These are phyloP conservation scores for Fusarium citri DNA, from an alignment of 2,329 filamentous ascomycete species.

Conservation along the genomic window DNA sequence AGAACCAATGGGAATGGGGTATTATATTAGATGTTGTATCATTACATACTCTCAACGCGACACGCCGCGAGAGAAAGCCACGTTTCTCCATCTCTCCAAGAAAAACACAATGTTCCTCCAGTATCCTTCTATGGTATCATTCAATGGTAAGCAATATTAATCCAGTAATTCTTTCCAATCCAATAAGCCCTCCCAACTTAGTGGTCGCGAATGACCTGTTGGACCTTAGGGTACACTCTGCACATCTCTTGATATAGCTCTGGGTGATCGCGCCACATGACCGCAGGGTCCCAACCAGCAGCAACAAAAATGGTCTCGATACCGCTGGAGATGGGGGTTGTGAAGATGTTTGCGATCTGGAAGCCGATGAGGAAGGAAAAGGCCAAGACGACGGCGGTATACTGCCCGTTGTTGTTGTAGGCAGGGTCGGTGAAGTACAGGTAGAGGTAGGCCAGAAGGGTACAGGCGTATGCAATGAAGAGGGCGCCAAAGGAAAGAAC, in stretches of 20 bases:
- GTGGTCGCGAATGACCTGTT: slow-evolving; percentile 72
- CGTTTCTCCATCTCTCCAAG: background rate
- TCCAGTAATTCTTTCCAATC: background rate
- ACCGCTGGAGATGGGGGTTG: slow-evolving; percentile 88
- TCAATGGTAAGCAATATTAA: background rate
- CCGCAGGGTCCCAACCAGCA: slow-evolving; percentile 74
- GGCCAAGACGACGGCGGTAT: slow-evolving; percentile 82
- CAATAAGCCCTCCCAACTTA: background rate
- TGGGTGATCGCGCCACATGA: slow-evolving; percentile 82
- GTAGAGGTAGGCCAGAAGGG: slow-evolving; percentile 88
- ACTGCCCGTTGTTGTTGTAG: slow-evolving; percentile 77
- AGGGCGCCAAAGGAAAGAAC: slow-evolving; percentile 81
- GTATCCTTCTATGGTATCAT: slow-evolving; percentile 31
- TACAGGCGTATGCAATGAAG: slow-evolving; percentile 86
- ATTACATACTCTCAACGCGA: background rate
- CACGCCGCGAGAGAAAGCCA: background rate
- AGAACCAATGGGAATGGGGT: background rate
- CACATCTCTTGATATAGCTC: slow-evolving; percentile 86
- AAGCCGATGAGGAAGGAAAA: slow-evolving; percentile 91
- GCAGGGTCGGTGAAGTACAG: slow-evolving; percentile 81
- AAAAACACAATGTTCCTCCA: background rate
- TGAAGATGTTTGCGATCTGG: slow-evolving; percentile 90
- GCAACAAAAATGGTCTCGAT: slow-evolving; percentile 93
- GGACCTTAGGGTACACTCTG: slow-evolving; percentile 83
- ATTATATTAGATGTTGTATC: slow-evolving; percentile 11